Base-by-base conservation (phyloP, 768 basidiomycete species). In the Pleurotus cornucopiae region DNA sequence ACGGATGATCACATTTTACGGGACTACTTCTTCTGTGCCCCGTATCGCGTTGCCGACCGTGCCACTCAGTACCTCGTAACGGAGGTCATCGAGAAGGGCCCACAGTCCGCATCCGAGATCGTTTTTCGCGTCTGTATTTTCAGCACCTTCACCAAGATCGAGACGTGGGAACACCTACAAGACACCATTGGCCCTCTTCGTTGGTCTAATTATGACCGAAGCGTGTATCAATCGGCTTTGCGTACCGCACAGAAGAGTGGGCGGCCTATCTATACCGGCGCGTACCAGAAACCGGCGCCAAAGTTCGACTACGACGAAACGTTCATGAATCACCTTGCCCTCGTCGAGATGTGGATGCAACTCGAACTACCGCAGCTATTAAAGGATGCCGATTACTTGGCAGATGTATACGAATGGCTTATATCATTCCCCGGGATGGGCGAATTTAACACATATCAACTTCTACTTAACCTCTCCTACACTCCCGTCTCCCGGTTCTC, bases 261-360 rank as follows among this genome's bases (percentile, higher is more conserved):
- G 11, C 61, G 66, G 39, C 46, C 73, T n/a, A 73, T 91, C n/a
- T 91, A 89, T 65, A 85, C 84, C 2, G 74, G 76, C 14, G 80
- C 88, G 38, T 92, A 86, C 71, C 82, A 86, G 65, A 86, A 89
- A 58, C 86, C 88, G 0, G 82, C 82, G 3, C 85, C 87, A 2
- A 73, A 75, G 39, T 75, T 85, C 26, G 84, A 77, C 2, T 73
- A 67, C 57, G 51, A 61, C 23, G 71, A 72, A 2, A 72, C 74
- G 58, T 81, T 77, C 62, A 74, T 76, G 67, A 87, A 86, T 62
- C 88, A 90, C 65, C 75, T 92, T 6, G 75, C 71, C 21, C 72
- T 89, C 41, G 69, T 87, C 14, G 79, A 86, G 63, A 66, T 72
- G 30, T 63, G 85, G 26, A 85, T 89, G 87, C 76, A 77, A 25